These are phyloP conservation scores for Ogataea trehaloabstinens DNA, from an alignment of 805 yeast species.

Conservation along the genomic window DNA sequence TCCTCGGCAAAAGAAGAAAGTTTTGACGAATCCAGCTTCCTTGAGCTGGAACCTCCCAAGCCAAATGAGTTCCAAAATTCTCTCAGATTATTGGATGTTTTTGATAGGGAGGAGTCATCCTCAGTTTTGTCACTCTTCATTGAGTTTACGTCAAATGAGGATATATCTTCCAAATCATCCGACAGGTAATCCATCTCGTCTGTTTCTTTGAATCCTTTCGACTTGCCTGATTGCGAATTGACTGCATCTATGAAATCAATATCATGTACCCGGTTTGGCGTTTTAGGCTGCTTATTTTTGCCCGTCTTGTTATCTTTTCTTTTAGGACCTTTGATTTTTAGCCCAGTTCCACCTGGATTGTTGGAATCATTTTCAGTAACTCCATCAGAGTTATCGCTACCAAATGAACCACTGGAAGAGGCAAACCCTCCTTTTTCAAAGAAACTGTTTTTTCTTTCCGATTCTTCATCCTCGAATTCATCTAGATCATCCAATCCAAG, in stretches of 20 bases:
- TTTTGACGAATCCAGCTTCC: slow-evolving; percentile 11
- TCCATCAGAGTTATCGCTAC: too few species aligned
- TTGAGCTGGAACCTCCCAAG: slow-evolving; percentile 8
- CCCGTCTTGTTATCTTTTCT: too few species aligned
- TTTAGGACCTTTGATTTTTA: not conserved
- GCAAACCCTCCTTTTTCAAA: slow-evolving; percentile 25
- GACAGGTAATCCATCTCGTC: slow-evolving; percentile 16
- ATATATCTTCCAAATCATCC: slow-evolving; percentile 6
- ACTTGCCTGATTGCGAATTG: slow-evolving; percentile 15
- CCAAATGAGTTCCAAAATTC: slow-evolving; percentile 20
- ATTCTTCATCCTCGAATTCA: slow-evolving; percentile 7
- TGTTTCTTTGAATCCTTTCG: slow-evolving; percentile 27
- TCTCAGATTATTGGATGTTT: slow-evolving; percentile 14
- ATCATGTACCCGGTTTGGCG: slow-evolving; percentile 11
- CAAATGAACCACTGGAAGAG: slow-evolving; percentile 12
- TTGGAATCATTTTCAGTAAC: not conserved
- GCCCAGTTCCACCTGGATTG: slow-evolving; percentile 1
- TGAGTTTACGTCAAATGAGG: slow-evolving; percentile 4
- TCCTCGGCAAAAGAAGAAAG: slow-evolving; percentile 21
- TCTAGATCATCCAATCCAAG: slow-evolving; percentile 25
- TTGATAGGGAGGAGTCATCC: slow-evolving; percentile 6
- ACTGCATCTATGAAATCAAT: slow-evolving; percentile 23
- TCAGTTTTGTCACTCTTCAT: slow-evolving; percentile 2
- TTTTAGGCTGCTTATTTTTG: not conserved
- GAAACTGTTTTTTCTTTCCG: slow-evolving; percentile 5